These are phyloP conservation scores for Gonapodya sp. DNA, from an alignment of 192 early-diverging fungal species.

Conservation along the genomic window DNA sequence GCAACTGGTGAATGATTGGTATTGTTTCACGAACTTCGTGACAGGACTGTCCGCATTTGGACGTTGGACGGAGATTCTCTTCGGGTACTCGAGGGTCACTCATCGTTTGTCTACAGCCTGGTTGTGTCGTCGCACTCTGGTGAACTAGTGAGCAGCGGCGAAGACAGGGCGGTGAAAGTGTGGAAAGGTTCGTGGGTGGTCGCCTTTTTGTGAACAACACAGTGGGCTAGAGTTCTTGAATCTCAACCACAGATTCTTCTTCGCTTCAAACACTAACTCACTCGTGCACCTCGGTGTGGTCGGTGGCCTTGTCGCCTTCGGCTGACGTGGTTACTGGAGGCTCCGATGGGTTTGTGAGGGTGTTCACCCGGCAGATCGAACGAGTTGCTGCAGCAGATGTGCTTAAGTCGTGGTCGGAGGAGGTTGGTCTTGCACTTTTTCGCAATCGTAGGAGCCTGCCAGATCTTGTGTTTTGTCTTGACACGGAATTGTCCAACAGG, in stretches of 20 bases:
- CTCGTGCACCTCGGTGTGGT: constrained; percentile 90
- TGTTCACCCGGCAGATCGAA: constrained; percentile 62
- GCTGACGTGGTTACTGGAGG: constrained; percentile 77
- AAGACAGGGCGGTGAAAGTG: constrained; percentile 79
- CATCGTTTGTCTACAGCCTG: constrained; percentile 85
- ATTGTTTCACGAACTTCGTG: constrained; percentile 11
- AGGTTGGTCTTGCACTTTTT: constrained; percentile 8
- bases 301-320: constrained; percentile 61
- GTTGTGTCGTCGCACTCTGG: constrained; percentile 50
- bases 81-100: constrained; percentile 72
- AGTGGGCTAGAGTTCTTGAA: not conserved
- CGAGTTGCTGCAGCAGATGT: constrained; percentile 46
- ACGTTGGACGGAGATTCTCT: constrained; percentile 55
- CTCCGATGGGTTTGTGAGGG: constrained; percentile 68
- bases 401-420: constrained; percentile 19
- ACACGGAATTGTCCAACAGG: constrained; percentile 39
- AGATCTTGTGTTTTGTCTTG: not conserved
- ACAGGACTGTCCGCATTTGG: constrained; percentile 79
- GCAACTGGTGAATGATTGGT: constrained; percentile 14
- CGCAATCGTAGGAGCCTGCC: constrained; percentile 15
- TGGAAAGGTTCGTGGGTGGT: constrained; percentile 55
- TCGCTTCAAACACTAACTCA: constrained; percentile 73
- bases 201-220: not conserved
- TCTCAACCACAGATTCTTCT: constrained; percentile 32
- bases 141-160: constrained; percentile 80